These are phyloP conservation scores for Cutaneotrichosporon spelunceum DNA, from an alignment of 1,284 basidiomycete species.

Conservation along the genomic window DNA sequence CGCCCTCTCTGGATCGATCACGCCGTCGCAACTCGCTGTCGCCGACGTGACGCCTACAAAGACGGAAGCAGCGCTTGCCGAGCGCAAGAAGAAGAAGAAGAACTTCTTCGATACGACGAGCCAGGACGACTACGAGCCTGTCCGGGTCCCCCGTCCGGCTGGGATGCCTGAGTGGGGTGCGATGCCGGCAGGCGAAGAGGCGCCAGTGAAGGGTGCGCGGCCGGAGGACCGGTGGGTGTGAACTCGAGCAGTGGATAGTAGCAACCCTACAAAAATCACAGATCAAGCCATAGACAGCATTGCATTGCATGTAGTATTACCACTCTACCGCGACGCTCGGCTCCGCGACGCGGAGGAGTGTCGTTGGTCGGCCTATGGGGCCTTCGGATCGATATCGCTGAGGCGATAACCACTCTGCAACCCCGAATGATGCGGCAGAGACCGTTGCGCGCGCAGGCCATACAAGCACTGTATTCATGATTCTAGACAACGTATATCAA, in stretches of 20 bases:
- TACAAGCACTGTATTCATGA: conserved; percentile 1
- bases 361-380: background rate
- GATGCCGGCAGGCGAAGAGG: conserved; percentile 55
- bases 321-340: background rate
- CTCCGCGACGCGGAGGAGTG: background rate
- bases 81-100: conserved; percentile 22
- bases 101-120: conserved; percentile 38
- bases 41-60: background rate
- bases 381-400: no score
- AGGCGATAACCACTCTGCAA: no score
- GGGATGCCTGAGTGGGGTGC: conserved; percentile 89
- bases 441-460: no score
- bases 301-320: conserved; percentile 11
- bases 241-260: background rate
- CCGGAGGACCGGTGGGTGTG: conserved; percentile 48
- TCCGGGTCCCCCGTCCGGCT: conserved; percentile 73
- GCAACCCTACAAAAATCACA: background rate
- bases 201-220: conserved; percentile 43
- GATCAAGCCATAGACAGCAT: background rate
- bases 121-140: conserved; percentile 78
- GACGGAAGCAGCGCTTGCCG: conserved; percentile 12
- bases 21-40: background rate
- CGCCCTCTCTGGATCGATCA: conserved; percentile 9
- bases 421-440: no score
- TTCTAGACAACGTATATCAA: background rate